A percentile compares a stretch with the other conserved stretches of the same genome.
These are phyloP conservation scores for Talinum fruticosum DNA, from an alignment of 148 eudicot species.

Conservation along the genomic window DNA sequence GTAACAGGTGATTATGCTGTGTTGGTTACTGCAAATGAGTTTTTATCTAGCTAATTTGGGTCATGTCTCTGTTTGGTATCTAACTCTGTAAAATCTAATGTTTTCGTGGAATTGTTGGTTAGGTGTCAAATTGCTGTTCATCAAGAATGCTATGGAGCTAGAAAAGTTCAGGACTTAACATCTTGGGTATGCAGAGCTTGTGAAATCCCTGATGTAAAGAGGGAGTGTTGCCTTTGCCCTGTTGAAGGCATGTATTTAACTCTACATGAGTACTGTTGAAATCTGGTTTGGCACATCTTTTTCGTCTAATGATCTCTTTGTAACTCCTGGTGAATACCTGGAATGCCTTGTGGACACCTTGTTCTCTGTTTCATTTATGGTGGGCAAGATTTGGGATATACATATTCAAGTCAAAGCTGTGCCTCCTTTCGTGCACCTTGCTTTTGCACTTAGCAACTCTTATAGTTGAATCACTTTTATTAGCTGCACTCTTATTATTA, in stretches of 20 bases:
- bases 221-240: constrained; percentile 95
- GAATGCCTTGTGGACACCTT: neutral
- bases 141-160: constrained; percentile 93
- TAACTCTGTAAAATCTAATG: neutral
- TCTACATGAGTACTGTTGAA: neutral
- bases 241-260: constrained; percentile 58
- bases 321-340: neutral
- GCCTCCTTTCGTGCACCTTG: neutral
- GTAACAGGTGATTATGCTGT: constrained; percentile 63
- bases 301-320: neutral
- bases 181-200: constrained; percentile 98
- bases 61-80: neutral
- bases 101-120: constrained; percentile 3
- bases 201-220: constrained; percentile 60
- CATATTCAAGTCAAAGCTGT: neutral
- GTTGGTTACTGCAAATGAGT: constrained; percentile 1
- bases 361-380: neutral
- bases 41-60: neutral
- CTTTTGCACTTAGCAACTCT: neutral
- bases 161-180: constrained; percentile 59
- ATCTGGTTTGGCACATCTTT: neutral
- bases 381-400: neutral
- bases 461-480: neutral
- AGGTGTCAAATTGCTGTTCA: constrained; percentile 99
- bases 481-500: neutral